These are phyloP conservation scores for Patellifolia procumbens DNA, from an alignment of 179 eudicot species.

Conservation along the genomic window DNA sequence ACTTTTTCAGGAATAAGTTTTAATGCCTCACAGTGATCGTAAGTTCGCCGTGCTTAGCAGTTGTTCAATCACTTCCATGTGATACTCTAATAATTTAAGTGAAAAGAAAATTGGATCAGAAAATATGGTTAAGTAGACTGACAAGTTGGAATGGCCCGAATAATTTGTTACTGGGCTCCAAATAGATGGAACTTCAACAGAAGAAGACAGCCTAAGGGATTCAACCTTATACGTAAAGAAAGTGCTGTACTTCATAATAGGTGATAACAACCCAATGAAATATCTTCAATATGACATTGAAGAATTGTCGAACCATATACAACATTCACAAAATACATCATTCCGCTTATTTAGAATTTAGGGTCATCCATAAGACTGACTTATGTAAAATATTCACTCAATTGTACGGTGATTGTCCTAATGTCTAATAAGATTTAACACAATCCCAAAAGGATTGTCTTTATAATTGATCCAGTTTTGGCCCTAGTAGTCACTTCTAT, in stretches of 20 bases:
- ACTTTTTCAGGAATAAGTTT: too few relatives aligned
- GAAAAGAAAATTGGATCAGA: not conserved
- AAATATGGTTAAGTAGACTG: not conserved
- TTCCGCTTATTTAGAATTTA: not conserved
- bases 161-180: not conserved
- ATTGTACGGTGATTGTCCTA: not conserved
- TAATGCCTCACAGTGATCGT: too few relatives aligned
- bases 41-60: too few relatives aligned
- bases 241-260: not conserved
- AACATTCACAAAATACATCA: not conserved
- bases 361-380: not conserved
- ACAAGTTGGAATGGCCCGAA: not conserved
- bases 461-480: not conserved
- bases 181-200: not conserved
- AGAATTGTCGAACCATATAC: not conserved
- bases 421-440: not conserved
- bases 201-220: not conserved
- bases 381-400: not conserved
- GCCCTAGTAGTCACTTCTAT: not conserved
- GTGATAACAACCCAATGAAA: not conserved
- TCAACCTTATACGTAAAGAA: not conserved
- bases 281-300: not conserved
- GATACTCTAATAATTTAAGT: too few relatives aligned
- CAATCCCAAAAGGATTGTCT: not conserved
- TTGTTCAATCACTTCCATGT: too few relatives aligned